Base-by-base conservation (phyloP, 1,284 basidiomycete species). In the Lentinula novae-zelandiae region DNA sequence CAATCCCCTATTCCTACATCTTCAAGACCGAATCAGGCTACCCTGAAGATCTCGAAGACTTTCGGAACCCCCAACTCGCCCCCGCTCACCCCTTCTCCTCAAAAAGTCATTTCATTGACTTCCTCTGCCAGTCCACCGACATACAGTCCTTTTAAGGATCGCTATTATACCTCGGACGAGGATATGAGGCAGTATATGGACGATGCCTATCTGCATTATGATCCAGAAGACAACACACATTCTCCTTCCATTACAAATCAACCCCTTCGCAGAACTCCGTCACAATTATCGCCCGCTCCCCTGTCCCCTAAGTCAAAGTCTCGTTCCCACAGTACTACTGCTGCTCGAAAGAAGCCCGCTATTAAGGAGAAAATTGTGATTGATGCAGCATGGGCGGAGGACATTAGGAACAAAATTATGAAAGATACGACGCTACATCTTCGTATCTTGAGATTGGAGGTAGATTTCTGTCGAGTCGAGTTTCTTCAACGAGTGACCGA, bases 401-500 rank as follows among this genome's bases (percentile, higher is more conserved):
- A 67, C 57, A 69, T 86, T 62, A 79, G 70, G 66, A 69, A 69
- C 1, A 73, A 74, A 52, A 82, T 89, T 50, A 53, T 77, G 10
- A 64, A 70, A 46, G 77, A 89, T 68, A 70, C 68, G 15, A 71
- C 71, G 50, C 71, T 89, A 12, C 76, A 87, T 69, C 69, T 77
- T 27, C 79, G 81, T 51, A 78, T 89, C 62, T 69, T 89, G 64
- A 82, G 85, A 31, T 88, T 84, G 66, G 86, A 90, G 77, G 87
- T 84, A 64, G 40, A 73, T 60, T 8, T 48, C 20, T 9, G 22
- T 20, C 49, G 27, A 15, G 20, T 20, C 22, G 20, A 42, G 15
- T 60, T 54, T 22, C 39, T 50, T 51, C 22, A 20, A 56, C 33
- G 3, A 15, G 4, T 40, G 36, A 46, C 58, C 31, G 40, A 52